A percentile compares a stretch with the other conserved stretches of the same genome.
Conservation (phyloP, 225 moss, liverwort and hornwort species). For the Pleurozium schreberi region DNA sequence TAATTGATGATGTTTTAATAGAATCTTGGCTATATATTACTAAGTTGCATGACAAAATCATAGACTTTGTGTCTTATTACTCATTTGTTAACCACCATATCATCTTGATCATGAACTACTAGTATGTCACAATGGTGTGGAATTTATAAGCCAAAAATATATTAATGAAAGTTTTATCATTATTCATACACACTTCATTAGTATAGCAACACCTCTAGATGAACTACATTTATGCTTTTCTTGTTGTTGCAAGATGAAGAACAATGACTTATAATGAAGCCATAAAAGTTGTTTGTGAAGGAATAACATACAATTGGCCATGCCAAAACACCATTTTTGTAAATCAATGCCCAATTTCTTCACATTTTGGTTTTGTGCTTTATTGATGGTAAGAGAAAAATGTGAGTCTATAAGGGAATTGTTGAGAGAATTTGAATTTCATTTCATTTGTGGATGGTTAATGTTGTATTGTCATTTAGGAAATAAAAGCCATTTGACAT, state of each 20-base stretch:
- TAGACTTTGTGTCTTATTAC: neutral
- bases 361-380: neutral
- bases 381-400: neutral
- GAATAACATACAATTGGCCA: accelerated
- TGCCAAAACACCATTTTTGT: neutral
- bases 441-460: neutral
- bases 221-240: neutral
- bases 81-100: neutral
- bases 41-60: neutral
- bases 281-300: neutral
- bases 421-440: neutral
- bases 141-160: neutral
- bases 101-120: neutral
- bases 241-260: neutral
- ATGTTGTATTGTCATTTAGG: neutral
- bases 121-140: neutral
- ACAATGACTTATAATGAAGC: neutral
- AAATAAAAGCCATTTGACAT: neutral
- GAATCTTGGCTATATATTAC: accelerated
- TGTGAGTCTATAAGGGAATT: neutral
- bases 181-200: neutral
- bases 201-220: neutral
- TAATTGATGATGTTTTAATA: neutral
- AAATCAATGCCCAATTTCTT: neutral
- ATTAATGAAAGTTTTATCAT: neutral